These are phyloP conservation scores for Ganoderma leucocontextum DNA, from an alignment of 1,284 basidiomycete genomes.

Conservation along the genomic window DNA sequence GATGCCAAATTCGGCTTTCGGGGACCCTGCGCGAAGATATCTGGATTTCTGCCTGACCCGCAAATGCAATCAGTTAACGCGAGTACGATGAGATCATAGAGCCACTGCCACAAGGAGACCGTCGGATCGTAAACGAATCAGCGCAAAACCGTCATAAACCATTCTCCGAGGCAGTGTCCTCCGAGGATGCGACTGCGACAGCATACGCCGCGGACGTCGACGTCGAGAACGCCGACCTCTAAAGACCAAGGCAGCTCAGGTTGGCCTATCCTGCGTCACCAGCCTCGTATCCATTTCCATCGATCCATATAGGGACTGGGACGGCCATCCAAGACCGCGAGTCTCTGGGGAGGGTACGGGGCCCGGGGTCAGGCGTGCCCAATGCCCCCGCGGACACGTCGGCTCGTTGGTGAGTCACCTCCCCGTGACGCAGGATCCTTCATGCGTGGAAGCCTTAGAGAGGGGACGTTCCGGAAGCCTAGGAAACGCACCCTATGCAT, in stretches of 20 bases:
- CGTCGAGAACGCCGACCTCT: neutral
- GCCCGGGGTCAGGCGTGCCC: neutral
- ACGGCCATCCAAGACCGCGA: neutral
- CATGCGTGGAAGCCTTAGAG: constrained; percentile 1
- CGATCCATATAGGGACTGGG: no score
- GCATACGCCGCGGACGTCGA: neutral
- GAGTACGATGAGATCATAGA: neutral
- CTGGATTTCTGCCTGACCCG: neutral
- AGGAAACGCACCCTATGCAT: neutral
- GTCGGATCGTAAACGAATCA: neutral
- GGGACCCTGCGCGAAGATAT: neutral
- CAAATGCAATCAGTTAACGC: neutral
- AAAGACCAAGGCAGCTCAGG: neutral
- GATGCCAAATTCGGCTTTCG: neutral
- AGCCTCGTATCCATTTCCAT: neutral
- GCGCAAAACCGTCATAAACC: neutral
- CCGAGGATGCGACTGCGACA: neutral
- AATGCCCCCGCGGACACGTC: neutral
- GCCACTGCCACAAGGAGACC: neutral
- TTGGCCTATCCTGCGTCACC: neutral
- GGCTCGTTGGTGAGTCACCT: neutral
- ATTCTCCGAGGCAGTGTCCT: neutral
- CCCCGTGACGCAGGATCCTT: neutral
- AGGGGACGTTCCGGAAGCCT: neutral
- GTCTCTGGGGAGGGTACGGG: no score